phyloP scores from a whole-genome alignment of 805 yeast genomes.

The Ogataea trehalophila region DNA sequence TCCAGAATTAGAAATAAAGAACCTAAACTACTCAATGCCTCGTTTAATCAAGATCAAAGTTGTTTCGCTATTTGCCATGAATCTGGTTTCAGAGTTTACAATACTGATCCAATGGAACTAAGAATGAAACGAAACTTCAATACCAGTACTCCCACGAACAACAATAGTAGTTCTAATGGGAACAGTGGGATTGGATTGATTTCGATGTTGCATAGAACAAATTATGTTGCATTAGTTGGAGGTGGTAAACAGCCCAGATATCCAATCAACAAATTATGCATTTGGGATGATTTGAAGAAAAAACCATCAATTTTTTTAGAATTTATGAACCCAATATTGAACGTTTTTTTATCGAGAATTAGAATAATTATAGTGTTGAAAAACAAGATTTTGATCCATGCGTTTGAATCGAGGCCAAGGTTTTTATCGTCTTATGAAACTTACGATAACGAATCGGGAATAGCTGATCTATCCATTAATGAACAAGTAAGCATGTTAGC shows the following conservation, averaged over 20 bases:
- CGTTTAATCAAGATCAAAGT: conserved; percentile 85
- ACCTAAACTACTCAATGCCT: conserved; percentile 47
- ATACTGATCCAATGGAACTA: conserved; percentile 79
- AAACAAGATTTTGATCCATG: conserved; percentile 67
- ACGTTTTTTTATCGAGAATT: conserved; percentile 69
- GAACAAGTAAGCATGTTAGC: conserved; percentile 44
- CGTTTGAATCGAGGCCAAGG: conserved; percentile 76
- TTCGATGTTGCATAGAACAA: conserved; percentile 84
- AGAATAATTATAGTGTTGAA: conserved; percentile 69
- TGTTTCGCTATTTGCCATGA: conserved; percentile 85
- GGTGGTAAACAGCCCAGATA: conserved; percentile 80
- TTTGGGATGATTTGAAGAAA: conserved; percentile 89
- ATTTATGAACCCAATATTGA: conserved; percentile 69
- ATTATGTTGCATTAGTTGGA: conserved; percentile 84
- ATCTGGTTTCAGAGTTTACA: conserved; percentile 78
- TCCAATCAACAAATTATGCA: conserved; percentile 72
- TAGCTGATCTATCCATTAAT: conserved; percentile 43
- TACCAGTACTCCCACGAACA: conserved; percentile 6
- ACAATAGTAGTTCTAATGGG: background rate
- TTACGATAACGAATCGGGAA: conserved; percentile 53
- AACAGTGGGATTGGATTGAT: conserved; percentile 65
- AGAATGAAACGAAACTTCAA: conserved; percentile 56
- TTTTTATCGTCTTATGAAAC: conserved; percentile 63
- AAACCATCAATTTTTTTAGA: conserved; percentile 69
- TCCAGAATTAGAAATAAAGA: conserved; percentile 12